Conservation (phyloP, 306 rosid genomes). For the Hippophae gyantsensis region DNA sequence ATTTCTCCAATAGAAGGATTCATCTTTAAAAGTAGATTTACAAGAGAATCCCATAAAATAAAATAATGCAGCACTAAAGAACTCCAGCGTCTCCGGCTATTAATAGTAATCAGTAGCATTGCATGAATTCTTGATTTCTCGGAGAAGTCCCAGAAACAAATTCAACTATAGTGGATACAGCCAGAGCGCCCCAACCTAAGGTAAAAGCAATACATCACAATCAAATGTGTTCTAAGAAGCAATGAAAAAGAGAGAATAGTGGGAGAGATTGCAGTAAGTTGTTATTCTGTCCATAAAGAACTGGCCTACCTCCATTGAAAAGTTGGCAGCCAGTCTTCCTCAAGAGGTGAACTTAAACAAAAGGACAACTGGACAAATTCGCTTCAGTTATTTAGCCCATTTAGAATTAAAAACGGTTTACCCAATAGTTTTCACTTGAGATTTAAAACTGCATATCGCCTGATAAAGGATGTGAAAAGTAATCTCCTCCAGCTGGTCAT, state of each 20-base stretch:
- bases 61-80: slow-evolving; percentile 43
- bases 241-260: slow-evolving; percentile 16
- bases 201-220: slow-evolving; percentile 71
- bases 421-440: background rate
- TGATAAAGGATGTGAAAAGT: slow-evolving; percentile 10
- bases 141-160: slow-evolving; percentile 61
- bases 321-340: slow-evolving; percentile 27
- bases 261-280: slow-evolving; percentile 23
- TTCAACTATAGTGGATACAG: slow-evolving; percentile 61
- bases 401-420: background rate
- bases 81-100: slow-evolving; percentile 58
- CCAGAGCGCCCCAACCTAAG: slow-evolving; percentile 76
- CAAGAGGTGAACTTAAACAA: slow-evolving; percentile 43
- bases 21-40: slow-evolving; percentile 57
- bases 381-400: slow-evolving; percentile 7
- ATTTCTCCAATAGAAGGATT: slow-evolving; percentile 43
- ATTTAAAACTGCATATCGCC: slow-evolving; percentile 1
- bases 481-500: slow-evolving; percentile 7
- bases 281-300: slow-evolving; percentile 34
- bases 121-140: slow-evolving; percentile 63
- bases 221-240: slow-evolving; percentile 50
- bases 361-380: slow-evolving; percentile 17
- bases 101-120: slow-evolving; percentile 33
- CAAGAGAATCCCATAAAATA: slow-evolving; percentile 48
- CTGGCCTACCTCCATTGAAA: slow-evolving; percentile 64